phyloP scores from a whole-genome alignment of 345 rosid genomes.

The Syzygium grande region DNA sequence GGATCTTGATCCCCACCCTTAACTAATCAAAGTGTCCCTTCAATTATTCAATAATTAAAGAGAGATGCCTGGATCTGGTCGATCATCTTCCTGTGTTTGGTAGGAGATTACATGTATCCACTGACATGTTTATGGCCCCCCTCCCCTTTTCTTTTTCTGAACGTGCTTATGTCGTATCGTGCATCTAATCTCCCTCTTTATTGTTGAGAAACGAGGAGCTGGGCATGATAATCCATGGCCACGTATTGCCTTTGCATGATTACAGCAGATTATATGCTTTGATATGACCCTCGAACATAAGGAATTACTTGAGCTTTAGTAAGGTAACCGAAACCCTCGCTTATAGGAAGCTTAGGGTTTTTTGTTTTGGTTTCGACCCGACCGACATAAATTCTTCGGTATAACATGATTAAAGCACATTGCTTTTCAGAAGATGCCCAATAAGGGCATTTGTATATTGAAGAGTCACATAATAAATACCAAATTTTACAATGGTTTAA shows the following conservation, averaged over 20 bases:
- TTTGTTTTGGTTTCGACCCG: neutral
- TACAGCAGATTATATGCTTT: neutral
- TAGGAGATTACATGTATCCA: neutral
- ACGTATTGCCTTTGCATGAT: neutral
- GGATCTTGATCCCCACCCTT: neutral
- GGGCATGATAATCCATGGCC: neutral
- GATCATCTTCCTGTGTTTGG: neutral
- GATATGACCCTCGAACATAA: neutral
- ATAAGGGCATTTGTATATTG: neutral
- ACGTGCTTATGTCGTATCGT: neutral
- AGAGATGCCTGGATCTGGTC: neutral
- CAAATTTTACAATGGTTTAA: neutral
- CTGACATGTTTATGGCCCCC: neutral
- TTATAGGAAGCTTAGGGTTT: neutral
- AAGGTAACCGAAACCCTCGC: neutral
- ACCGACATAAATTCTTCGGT: neutral
- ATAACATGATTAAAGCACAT: too few relatives aligned
- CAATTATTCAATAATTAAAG: neutral
- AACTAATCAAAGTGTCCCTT: neutral
- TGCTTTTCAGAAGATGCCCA: neutral
- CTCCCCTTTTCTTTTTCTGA: neutral
- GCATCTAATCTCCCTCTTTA: neutral
- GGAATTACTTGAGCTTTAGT: neutral
- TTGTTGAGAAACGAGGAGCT: neutral
- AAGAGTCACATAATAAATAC: neutral